phyloP scores from a whole-genome alignment of 208 protist species.

The Trypanosoma cruzi region DNA sequence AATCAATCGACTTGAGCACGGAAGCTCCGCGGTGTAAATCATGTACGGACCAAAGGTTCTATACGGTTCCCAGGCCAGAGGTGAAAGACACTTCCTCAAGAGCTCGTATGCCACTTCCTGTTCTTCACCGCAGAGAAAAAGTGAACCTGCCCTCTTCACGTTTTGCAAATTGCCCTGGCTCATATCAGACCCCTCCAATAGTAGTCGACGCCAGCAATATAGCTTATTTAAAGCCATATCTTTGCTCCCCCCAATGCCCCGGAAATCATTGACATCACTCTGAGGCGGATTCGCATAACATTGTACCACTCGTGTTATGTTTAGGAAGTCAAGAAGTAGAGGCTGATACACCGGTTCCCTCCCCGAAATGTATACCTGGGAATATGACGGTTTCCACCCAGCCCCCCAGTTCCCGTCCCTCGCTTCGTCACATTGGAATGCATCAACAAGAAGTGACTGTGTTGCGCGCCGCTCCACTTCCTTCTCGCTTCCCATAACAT shows the following conservation, averaged over 20 bases:
- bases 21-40: conserved; percentile 39
- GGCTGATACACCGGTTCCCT: conserved; percentile 80
- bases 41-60: conserved; percentile 27
- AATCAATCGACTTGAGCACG: conserved; percentile 45
- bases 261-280: background rate
- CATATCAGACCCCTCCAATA: conserved; percentile 22
- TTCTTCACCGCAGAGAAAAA: conserved; percentile 21
- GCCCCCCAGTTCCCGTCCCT: background rate
- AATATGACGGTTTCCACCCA: conserved; percentile 15
- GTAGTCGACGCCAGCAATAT: conserved; percentile 19
- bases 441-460: conserved; percentile 45
- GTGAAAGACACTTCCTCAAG: conserved; percentile 11
- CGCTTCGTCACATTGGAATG: conserved; percentile 5
- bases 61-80: conserved; percentile 17
- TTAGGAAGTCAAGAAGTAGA: conserved; percentile 58
- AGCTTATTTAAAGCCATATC: conserved; percentile 15
- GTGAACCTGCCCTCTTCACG: background rate
- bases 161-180: background rate
- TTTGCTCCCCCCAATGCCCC: background rate
- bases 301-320: conserved; percentile 68
- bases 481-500: conserved; percentile 59
- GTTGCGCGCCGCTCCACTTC: conserved; percentile 60
- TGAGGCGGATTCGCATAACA: conserved; percentile 54
- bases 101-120: conserved; percentile 1
- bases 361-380: conserved; percentile 54